phyloP scores from a whole-genome alignment of 495 filamentous ascomycete species.

The Penicillium ochrochloron region DNA sequence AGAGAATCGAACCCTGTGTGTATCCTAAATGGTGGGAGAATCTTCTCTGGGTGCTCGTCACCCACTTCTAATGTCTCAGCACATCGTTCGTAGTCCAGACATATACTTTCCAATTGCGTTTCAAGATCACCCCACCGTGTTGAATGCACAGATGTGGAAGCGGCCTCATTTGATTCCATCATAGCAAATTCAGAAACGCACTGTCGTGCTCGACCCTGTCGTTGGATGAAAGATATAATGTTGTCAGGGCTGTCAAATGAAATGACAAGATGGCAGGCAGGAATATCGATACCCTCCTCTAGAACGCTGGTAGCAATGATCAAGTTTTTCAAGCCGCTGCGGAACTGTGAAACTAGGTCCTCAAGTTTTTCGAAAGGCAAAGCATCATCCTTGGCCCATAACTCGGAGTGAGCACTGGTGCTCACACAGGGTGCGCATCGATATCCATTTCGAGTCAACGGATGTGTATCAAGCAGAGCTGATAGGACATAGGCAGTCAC shows the following conservation, averaged over 20 bases:
- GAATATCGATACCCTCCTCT: constrained; percentile 85
- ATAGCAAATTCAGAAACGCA: constrained; percentile 59
- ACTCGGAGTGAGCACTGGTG: constrained; percentile 6
- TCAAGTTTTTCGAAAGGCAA: neutral
- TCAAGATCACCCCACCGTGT: constrained; percentile 7
- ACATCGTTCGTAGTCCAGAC: neutral
- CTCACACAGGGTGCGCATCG: constrained; percentile 10
- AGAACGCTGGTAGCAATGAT: constrained; percentile 76
- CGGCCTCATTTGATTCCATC: constrained; percentile 1
- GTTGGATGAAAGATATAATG: constrained; percentile 64
- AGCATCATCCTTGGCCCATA: neutral
- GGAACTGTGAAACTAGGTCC: constrained; percentile 19
- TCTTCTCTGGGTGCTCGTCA: neutral
- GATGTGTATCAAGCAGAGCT: constrained; percentile 7
- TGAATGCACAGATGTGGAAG: neutral
- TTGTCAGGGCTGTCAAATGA: constrained; percentile 72
- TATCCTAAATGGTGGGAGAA: neutral
- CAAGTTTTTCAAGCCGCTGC: constrained; percentile 66
- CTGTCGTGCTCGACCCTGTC: constrained; percentile 61
- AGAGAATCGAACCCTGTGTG: constrained; percentile 8
- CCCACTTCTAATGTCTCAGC: neutral
- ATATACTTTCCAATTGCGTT: constrained; percentile 8
- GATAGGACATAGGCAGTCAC: constrained; percentile 9
- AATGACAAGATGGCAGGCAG: constrained; percentile 75
- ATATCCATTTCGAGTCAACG: constrained; percentile 4